Evolutionary conservation across 1,139 yeast genomes (phyloP).

Genomic region (Taphrina flavorubra): DNA sequence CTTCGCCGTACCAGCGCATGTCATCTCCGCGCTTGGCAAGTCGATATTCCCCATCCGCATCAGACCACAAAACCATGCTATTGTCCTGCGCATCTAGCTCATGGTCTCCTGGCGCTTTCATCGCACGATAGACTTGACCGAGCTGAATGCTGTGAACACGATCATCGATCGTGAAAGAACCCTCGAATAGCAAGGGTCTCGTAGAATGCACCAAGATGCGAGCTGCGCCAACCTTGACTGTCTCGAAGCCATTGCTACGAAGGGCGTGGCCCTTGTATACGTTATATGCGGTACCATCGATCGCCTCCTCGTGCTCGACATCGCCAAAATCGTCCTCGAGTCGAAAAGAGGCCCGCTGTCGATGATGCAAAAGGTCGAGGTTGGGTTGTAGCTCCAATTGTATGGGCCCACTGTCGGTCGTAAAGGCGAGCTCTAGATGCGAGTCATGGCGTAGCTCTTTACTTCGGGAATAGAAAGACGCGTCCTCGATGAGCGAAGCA

Average conservation of each 20-base stretch:
- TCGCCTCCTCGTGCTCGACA: not conserved
- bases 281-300: conserved; percentile 21
- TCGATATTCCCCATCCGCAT: conserved; percentile 28
- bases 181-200: conserved; percentile 42
- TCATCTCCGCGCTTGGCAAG: conserved; percentile 25
- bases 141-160: conserved; percentile 40
- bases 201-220: conserved; percentile 25
- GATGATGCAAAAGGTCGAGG: conserved; percentile 19
- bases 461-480: conserved; percentile 21
- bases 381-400: conserved; percentile 23
- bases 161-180: conserved; percentile 41
- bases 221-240: conserved; percentile 21
- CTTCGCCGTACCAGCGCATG: conserved; percentile 9
- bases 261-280: conserved; percentile 32
- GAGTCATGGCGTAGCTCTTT: conserved; percentile 8
- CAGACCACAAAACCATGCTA: conserved; percentile 44
- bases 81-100: conserved; percentile 6
- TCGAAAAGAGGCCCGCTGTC: conserved; percentile 1
- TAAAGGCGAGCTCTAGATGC: conserved; percentile 20
- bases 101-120: conserved; percentile 26
- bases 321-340: conserved; percentile 25
- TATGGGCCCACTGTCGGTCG: conserved; percentile 16
- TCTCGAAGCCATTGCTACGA: conserved; percentile 12
- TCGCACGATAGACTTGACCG: conserved; percentile 12
- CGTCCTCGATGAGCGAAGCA: not conserved